Evolutionary conservation across 73 alveolate genomes (phyloP).

Genomic region (Blepharisma japonicum): DNA sequence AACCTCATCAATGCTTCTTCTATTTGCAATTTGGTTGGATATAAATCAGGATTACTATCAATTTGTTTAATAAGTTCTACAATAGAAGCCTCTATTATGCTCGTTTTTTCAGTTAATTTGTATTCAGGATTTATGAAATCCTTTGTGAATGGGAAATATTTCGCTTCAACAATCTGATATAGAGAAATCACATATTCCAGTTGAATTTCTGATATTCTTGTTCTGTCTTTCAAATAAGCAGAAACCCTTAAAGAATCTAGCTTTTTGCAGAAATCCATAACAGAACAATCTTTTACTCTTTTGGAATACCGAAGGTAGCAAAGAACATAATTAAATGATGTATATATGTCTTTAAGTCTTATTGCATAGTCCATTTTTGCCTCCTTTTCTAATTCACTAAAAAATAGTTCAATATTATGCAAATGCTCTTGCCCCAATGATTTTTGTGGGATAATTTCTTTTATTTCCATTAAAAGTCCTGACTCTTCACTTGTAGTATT

Average conservation of each 20-base stretch:
- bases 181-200: background rate
- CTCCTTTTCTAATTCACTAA: background rate
- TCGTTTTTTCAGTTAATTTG: no score
- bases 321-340: background rate
- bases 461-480: background rate
- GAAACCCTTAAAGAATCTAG: background rate
- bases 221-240: no score
- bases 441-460: slow-evolving; percentile 12
- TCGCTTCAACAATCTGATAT: background rate
- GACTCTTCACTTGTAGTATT: background rate
- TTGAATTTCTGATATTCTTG: background rate
- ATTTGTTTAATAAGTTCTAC: no score
- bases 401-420: background rate
- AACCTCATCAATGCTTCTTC: no score
- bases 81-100: no score
- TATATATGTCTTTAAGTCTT: background rate
- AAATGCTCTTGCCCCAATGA: background rate
- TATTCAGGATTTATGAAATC: no score
- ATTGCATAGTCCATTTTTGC: background rate
- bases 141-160: no score
- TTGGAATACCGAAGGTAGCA: background rate
- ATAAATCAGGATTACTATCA: no score
- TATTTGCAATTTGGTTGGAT: no score
- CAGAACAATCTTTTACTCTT: background rate
- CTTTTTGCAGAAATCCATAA: background rate